Evolutionary conservation across 441 rosid genomes (phyloP).

Genomic region (Aleurites moluccanus): DNA sequence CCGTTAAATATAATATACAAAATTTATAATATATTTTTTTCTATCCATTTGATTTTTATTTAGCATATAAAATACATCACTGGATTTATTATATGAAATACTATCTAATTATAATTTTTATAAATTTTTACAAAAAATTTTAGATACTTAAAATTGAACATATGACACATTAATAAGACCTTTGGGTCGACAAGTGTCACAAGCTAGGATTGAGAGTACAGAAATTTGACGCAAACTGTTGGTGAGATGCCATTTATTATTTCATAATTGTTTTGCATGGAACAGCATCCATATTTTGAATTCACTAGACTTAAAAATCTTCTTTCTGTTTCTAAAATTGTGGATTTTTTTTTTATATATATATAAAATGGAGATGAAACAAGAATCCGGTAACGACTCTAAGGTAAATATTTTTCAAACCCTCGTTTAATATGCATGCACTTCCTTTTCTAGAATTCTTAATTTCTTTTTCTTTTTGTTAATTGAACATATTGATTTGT

Average conservation of each 20-base stretch:
- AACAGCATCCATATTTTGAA: not conserved
- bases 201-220: not conserved
- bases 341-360: not conserved
- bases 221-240: not conserved
- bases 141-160: too few relatives aligned
- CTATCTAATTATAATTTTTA: too few relatives aligned
- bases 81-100: too few relatives aligned
- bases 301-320: too few relatives aligned
- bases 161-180: too few relatives aligned
- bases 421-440: too few relatives aligned
- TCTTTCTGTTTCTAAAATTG: not conserved
- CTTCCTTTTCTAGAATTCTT: not conserved
- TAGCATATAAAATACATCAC: too few relatives aligned
- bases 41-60: too few relatives aligned
- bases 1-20: too few relatives aligned
- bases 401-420: not conserved
- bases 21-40: too few relatives aligned
- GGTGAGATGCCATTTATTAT: too few relatives aligned
- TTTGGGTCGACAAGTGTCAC: not conserved
- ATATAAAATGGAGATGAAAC: not conserved
- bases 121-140: too few relatives aligned
- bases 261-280: not conserved
- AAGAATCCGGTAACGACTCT: not conserved
- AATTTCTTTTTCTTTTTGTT: not conserved
- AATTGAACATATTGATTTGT: not conserved